These are phyloP conservation scores for Pythium brachiatum DNA, from an alignment of 352 stramenopile genomes.

Conservation along the genomic window DNA sequence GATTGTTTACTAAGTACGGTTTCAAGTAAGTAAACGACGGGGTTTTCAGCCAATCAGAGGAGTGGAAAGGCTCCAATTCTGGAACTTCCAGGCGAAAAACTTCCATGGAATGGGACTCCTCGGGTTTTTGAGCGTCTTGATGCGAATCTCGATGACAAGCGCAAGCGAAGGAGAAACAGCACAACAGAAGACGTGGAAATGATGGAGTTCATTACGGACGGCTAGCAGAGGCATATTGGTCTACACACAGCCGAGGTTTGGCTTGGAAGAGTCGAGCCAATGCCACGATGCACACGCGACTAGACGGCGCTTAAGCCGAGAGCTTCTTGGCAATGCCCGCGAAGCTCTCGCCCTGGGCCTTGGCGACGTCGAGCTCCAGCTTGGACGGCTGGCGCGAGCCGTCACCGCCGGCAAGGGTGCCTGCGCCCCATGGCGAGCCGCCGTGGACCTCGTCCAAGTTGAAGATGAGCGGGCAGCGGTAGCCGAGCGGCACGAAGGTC, in stretches of 20 bases:
- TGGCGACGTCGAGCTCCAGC: conserved; percentile 74
- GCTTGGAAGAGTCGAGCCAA: no score
- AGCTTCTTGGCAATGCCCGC: conserved; percentile 78
- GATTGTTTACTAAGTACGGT: not conserved
- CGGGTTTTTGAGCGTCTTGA: no score
- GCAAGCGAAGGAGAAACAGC: no score
- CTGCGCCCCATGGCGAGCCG: conserved; percentile 54
- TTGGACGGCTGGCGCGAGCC: conserved; percentile 71
- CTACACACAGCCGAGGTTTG: not conserved
- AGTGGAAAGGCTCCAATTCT: not conserved
- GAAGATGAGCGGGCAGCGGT: conserved; percentile 36
- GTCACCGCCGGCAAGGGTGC: conserved; percentile 60
- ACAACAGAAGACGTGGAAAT: not conserved
- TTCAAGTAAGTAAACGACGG: not conserved
- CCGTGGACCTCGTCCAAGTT: conserved; percentile 58
- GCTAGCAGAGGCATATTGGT: not conserved
- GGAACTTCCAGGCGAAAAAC: not conserved
- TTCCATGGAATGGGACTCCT: not conserved
- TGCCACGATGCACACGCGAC: not conserved
- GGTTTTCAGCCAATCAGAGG: not conserved
- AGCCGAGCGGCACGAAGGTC: conserved; percentile 74
- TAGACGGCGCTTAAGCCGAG: conserved; percentile 30
- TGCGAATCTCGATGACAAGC: no score
- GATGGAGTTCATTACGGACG: conserved; percentile 1
- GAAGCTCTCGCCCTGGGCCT: conserved; percentile 83